phyloP scores from a whole-genome alignment of 2,329 filamentous ascomycete species.

The Aphanocladium album region DNA sequence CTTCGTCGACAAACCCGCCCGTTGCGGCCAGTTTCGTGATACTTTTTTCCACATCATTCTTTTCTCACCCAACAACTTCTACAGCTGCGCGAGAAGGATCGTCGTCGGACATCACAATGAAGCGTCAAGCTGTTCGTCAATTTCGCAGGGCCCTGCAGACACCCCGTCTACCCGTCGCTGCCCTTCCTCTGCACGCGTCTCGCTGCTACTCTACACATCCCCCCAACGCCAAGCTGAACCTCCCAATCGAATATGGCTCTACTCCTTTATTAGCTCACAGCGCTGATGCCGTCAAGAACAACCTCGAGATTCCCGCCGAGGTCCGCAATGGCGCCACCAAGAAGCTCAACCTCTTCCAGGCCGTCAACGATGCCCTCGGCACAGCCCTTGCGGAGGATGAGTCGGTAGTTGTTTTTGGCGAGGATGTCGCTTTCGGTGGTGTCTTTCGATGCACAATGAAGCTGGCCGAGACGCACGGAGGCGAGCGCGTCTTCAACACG shows the following conservation, averaged over 20 bases:
- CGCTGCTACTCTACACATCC: conserved; percentile 51
- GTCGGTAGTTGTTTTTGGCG: conserved; percentile 84
- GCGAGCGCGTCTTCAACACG: conserved; percentile 91
- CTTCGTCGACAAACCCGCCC: conserved; percentile 16
- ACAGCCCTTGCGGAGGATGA: conserved; percentile 80
- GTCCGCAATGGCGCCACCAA: conserved; percentile 67
- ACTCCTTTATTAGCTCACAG: conserved; percentile 79
- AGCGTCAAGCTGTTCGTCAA: conserved; percentile 27
- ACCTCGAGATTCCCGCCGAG: conserved; percentile 64
- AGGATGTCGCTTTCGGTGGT: conserved; percentile 94
- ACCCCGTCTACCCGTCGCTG: conserved; percentile 6
- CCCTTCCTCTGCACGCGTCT: conserved; percentile 11
- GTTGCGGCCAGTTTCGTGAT: conserved; percentile 6
- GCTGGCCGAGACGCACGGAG: conserved; percentile 79
- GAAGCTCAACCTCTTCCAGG: conserved; percentile 89
- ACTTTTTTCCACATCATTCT: conserved; percentile 11
- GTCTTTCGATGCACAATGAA: conserved; percentile 95
- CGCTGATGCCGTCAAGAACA: conserved; percentile 63
- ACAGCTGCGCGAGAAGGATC: background rate
- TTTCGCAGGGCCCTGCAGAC: conserved; percentile 24
- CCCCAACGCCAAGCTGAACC: conserved; percentile 65
- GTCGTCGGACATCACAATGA: conserved; percentile 23
- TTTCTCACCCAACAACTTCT: conserved; percentile 11
- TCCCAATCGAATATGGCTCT: conserved; percentile 80
- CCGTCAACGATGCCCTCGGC: conserved; percentile 84